Conservation (phyloP, 768 basidiomycete genomes). For the Agaricus bisporus region DNA sequence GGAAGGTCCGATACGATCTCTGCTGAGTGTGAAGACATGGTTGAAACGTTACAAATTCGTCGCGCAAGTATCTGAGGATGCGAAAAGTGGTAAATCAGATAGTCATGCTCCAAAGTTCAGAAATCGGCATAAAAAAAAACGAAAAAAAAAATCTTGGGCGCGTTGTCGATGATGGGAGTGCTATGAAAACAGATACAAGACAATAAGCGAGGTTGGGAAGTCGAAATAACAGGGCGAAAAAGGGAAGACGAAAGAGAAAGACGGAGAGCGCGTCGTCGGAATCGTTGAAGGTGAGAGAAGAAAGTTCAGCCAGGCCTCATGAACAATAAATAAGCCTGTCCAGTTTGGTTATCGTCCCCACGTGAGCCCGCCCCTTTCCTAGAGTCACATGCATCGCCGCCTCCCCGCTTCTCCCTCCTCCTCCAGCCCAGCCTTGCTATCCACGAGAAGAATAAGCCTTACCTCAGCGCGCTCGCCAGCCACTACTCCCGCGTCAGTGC, state of each 20-base stretch:
- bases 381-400: background rate
- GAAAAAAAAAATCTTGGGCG: no score
- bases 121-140: background rate
- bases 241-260: background rate
- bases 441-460: background rate
- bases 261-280: conserved; percentile 11
- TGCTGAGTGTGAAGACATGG: conserved; percentile 4
- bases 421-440: background rate
- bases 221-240: background rate
- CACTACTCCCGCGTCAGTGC: no score
- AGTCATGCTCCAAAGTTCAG: conserved; percentile 23
- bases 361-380: conserved; percentile 2
- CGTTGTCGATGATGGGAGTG: background rate
- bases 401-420: background rate
- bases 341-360: conserved; percentile 6
- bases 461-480: no score
- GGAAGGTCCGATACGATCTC: background rate
- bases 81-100: conserved; percentile 16
- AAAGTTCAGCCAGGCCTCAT: conserved; percentile 7
- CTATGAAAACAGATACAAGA: background rate
- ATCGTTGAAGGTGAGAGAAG: conserved; percentile 12
- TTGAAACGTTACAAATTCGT: conserved; percentile 10
- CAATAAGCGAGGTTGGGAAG: background rate
- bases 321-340: conserved; percentile 11
- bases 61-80: conserved; percentile 17